Evolutionary conservation across 2,329 filamentous ascomycete species (phyloP).

Genomic region (Sphaerulina vaccinii): DNA sequence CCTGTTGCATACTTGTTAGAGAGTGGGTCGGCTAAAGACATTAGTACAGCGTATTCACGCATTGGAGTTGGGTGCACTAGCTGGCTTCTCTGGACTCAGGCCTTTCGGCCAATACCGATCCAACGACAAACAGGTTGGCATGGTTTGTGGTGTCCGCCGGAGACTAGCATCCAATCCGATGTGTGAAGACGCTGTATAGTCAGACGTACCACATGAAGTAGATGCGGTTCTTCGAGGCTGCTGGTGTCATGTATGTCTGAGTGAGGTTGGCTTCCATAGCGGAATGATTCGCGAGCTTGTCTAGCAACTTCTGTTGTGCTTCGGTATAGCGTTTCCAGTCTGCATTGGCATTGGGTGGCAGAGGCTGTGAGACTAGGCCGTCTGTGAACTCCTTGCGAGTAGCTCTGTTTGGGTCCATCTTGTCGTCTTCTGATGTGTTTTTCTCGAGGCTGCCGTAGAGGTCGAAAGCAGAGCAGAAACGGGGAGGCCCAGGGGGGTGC

Average conservation of each 20-base stretch:
- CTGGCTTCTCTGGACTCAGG: too few species aligned
- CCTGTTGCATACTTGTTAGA: background rate
- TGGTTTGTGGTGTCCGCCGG: too few species aligned
- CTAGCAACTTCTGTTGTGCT: slow-evolving; percentile 25
- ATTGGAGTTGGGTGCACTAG: too few species aligned
- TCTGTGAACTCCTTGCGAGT: slow-evolving; percentile 34
- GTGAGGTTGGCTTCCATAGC: slow-evolving; percentile 38
- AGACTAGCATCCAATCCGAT: too few species aligned
- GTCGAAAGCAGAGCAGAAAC: background rate
- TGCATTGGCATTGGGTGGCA: slow-evolving; percentile 24
- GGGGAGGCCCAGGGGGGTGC: background rate
- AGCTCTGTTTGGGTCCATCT: slow-evolving; percentile 28
- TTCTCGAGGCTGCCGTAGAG: background rate
- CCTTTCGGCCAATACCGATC: too few species aligned
- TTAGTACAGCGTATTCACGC: too few species aligned
- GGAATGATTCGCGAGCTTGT: slow-evolving; percentile 34
- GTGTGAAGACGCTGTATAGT: background rate
- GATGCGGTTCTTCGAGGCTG: slow-evolving; percentile 38
- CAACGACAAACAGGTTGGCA: background rate
- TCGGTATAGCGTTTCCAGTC: slow-evolving; percentile 27
- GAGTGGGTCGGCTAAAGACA: too few species aligned
- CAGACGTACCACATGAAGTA: slow-evolving; percentile 36
- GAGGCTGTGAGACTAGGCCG: slow-evolving; percentile 17
- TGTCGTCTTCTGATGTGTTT: background rate
- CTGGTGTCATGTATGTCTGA: slow-evolving; percentile 39